phyloP scores from a whole-genome alignment of 352 stramenopile genomes.

The Pythium biforme region DNA sequence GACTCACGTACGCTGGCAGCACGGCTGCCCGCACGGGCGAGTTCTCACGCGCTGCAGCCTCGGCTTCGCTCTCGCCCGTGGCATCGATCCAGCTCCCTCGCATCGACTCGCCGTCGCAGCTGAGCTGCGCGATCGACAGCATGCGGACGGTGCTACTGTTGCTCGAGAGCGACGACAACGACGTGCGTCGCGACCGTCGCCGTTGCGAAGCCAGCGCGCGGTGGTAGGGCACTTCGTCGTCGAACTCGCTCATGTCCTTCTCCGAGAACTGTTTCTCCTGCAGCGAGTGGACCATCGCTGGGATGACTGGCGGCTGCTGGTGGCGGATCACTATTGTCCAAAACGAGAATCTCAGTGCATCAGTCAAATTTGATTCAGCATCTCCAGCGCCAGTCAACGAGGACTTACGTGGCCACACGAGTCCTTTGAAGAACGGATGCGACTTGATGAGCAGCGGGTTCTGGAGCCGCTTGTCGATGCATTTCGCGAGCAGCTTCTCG shows the following conservation, averaged over 20 bases:
- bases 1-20: not conserved
- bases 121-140: conserved; percentile 17
- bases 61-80: not conserved
- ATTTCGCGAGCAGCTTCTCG: conserved; percentile 35
- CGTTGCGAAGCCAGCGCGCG: conserved; percentile 23
- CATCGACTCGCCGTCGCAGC: conserved; percentile 1
- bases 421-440: conserved; percentile 89
- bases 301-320: conserved; percentile 40
- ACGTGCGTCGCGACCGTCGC: conserved; percentile 6
- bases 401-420: conserved; percentile 83
- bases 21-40: not conserved
- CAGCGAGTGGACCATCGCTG: conserved; percentile 39
- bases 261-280: conserved; percentile 28
- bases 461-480: conserved; percentile 66
- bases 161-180: conserved; percentile 17
- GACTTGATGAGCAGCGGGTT: conserved; percentile 90
- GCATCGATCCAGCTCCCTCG: not conserved
- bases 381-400: not conserved
- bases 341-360: not conserved
- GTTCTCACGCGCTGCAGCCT: not conserved
- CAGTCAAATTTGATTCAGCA: too few relatives aligned
- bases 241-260: conserved; percentile 32
- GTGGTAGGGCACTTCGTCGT: conserved; percentile 43
- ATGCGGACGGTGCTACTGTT: conserved; percentile 7
- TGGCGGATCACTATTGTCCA: conserved; percentile 40